Conservation (phyloP, 129 eudicot species). For the Smallanthus sonchifolius region DNA sequence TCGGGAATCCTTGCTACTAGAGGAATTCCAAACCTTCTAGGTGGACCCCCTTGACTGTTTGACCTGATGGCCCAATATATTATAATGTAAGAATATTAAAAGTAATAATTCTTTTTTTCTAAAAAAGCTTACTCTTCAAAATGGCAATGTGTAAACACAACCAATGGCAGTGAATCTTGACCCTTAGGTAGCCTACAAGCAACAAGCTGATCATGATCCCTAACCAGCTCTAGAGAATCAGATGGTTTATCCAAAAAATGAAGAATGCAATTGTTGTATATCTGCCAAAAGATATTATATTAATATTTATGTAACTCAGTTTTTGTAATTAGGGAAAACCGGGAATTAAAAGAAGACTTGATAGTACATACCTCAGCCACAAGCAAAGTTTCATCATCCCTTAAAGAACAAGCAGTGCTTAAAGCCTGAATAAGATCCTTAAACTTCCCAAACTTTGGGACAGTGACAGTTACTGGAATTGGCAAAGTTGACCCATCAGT, state of each 20-base stretch:
- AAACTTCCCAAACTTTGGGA: constrained; percentile 54
- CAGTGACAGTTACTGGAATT: constrained; percentile 55
- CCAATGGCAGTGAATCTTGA: constrained; percentile 43
- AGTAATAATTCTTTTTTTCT: background rate
- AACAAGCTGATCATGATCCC: constrained; percentile 69
- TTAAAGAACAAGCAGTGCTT: constrained; percentile 45
- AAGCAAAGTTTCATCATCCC: constrained; percentile 61
- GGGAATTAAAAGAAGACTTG: background rate
- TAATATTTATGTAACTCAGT: background rate
- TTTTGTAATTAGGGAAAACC: constrained; percentile 1
- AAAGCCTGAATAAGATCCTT: constrained; percentile 74
- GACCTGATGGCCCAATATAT: constrained; percentile 35
- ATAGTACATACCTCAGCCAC: constrained; percentile 67
- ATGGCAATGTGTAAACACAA: constrained; percentile 58
- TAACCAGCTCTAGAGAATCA: constrained; percentile 64
- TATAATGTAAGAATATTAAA: background rate
- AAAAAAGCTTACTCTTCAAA: constrained; percentile 44
- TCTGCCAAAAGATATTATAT: constrained; percentile 33
- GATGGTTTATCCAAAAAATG: constrained; percentile 49
- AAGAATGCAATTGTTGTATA: constrained; percentile 45
- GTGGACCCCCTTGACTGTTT: constrained; percentile 9
- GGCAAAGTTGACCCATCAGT: constrained; percentile 61
- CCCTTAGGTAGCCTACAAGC: constrained; percentile 79
- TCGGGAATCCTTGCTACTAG: constrained; percentile 57
- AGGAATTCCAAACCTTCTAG: constrained; percentile 67